Conservation (phyloP, 257 asterid species). For the Sherardia arvensis region DNA sequence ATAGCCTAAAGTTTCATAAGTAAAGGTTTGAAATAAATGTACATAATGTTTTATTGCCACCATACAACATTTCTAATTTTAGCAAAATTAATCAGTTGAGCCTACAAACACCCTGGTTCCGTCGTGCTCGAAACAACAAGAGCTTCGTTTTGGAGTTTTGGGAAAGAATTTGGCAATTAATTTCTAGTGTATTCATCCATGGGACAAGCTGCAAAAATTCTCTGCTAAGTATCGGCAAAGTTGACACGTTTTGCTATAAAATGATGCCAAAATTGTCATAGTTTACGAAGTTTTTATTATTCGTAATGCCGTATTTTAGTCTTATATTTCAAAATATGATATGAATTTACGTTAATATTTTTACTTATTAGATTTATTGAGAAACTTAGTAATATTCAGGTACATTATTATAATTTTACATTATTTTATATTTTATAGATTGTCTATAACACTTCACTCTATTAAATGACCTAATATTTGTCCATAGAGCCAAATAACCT, state of each 20-base stretch:
- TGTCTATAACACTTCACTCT: too few species aligned
- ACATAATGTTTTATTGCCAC: too few species aligned
- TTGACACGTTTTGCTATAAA: neutral
- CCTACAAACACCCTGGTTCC: neutral
- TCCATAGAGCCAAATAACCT: neutral
- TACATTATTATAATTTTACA: too few species aligned
- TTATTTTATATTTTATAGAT: too few species aligned
- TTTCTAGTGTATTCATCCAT: neutral
- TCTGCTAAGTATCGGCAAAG: neutral
- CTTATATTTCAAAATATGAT: too few species aligned
- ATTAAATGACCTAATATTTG: neutral
- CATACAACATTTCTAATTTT: too few species aligned
- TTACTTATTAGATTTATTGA: too few species aligned
- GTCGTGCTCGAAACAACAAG: neutral
- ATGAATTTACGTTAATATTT: too few species aligned
- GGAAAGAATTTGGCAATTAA: neutral
- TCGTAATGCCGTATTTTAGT: too few species aligned
- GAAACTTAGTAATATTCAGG: too few species aligned
- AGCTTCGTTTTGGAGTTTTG: neutral
- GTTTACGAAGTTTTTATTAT: neutral
- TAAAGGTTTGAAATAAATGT: too few species aligned
- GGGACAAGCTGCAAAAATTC: neutral
- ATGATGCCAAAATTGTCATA: neutral
- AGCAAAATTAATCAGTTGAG: neutral
- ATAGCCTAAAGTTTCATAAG: too few species aligned